Evolutionary conservation across 2,329 filamentous ascomycete species (phyloP).

Genomic region (Aspergillus viridinutans): DNA sequence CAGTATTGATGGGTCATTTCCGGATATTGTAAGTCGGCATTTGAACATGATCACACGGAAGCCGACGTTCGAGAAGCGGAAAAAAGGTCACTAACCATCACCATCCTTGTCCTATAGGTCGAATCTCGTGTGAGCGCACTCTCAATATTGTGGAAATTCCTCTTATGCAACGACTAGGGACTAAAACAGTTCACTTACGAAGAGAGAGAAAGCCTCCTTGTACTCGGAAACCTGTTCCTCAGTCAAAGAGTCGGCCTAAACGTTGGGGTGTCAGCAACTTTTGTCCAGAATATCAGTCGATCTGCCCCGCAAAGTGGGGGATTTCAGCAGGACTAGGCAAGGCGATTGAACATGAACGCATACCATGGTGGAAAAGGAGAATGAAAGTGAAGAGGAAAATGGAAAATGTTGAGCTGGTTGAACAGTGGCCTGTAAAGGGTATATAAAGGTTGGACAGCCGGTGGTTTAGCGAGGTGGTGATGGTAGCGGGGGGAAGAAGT

Average conservation of each 20-base stretch:
- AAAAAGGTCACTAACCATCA: slow-evolving; percentile 64
- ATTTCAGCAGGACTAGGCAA: slow-evolving; percentile 12
- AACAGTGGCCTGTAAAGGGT: background rate
- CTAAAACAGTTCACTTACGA: slow-evolving; percentile 64
- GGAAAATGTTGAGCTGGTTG: slow-evolving; percentile 10
- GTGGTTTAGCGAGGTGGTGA: slow-evolving; percentile 18
- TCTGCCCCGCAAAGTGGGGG: slow-evolving; percentile 35
- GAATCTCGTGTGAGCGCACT: slow-evolving; percentile 17
- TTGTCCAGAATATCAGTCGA: slow-evolving; percentile 15
- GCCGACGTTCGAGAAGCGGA: background rate
- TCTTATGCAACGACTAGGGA: background rate
- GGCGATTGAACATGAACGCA: slow-evolving; percentile 3
- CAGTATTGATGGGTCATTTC: slow-evolving; percentile 6
- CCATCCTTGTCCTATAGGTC: slow-evolving; percentile 74
- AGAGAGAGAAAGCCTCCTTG: slow-evolving; percentile 99
- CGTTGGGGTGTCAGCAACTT: slow-evolving; percentile 24
- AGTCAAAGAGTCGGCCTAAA: slow-evolving; percentile 92
- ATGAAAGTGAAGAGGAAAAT: slow-evolving; percentile 13
- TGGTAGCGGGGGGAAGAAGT: slow-evolving; percentile 12
- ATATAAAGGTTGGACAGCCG: background rate
- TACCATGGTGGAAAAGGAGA: slow-evolving; percentile 30
- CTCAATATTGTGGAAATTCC: background rate
- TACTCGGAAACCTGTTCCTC: slow-evolving; percentile 99
- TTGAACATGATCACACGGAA: slow-evolving; percentile 2
- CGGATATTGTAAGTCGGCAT: background rate